Evolutionary conservation across 495 filamentous ascomycete species (phyloP).

Genomic region (Aspergillus avenaceus): DNA sequence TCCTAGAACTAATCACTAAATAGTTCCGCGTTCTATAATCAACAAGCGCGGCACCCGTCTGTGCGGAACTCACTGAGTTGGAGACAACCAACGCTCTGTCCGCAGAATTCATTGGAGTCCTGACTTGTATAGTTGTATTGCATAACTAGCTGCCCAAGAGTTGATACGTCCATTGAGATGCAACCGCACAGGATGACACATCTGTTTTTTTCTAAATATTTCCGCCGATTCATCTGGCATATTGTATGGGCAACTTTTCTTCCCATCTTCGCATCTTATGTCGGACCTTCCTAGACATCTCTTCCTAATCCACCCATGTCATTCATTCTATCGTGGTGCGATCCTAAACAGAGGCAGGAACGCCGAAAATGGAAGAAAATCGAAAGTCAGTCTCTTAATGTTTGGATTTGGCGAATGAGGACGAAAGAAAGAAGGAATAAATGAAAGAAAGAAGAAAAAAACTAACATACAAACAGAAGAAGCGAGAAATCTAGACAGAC

Average conservation of each 20-base stretch:
- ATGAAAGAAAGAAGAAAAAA: conserved; percentile 21
- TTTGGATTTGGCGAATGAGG: neutral
- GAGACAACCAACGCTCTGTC: too few species aligned
- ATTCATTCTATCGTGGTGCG: neutral
- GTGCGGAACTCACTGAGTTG: too few species aligned
- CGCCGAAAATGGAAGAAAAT: neutral
- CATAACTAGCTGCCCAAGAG: neutral
- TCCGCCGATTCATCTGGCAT: too few species aligned
- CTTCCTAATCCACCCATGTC: neutral
- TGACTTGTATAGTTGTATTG: neutral
- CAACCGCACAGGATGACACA: neutral
- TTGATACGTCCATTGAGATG: neutral
- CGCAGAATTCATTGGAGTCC: neutral
- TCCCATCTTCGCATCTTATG: too few species aligned
- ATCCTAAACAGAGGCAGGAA: neutral
- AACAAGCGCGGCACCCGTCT: too few species aligned
- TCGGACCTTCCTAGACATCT: too few species aligned
- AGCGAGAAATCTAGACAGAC: conserved; percentile 24
- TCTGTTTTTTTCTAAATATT: neutral
- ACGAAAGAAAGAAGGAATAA: conserved; percentile 7
- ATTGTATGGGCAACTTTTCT: too few species aligned
- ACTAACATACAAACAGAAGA: conserved; percentile 14
- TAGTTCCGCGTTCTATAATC: too few species aligned
- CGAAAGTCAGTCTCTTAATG: conserved; percentile 2
- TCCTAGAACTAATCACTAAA: too few species aligned